These are phyloP conservation scores for Oemleria cerasiformis DNA, from an alignment of 306 rosid species.

Conservation along the genomic window DNA sequence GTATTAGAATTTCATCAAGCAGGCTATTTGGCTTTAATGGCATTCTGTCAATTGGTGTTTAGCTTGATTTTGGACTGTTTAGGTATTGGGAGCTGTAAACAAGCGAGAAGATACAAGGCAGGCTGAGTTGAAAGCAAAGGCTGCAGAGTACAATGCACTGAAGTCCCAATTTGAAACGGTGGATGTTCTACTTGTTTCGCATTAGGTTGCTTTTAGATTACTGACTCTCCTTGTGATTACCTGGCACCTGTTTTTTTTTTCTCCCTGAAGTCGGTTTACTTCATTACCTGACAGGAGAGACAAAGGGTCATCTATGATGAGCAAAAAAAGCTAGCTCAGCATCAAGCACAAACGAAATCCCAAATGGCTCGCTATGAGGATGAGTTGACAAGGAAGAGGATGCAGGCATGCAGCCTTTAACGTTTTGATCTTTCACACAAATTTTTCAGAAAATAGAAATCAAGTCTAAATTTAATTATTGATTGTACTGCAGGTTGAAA, in stretches of 20 bases:
- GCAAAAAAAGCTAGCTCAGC: slow-evolving; percentile 88
- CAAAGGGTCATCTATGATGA: slow-evolving; percentile 88
- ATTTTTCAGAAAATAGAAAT: neutral
- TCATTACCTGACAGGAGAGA: slow-evolving; percentile 63
- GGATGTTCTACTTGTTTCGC: slow-evolving; percentile 20
- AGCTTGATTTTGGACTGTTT: neutral
- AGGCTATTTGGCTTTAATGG: neutral
- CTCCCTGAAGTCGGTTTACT: neutral
- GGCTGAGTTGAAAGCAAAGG: slow-evolving; percentile 61
- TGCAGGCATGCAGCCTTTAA: slow-evolving; percentile 60
- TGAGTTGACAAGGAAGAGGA: slow-evolving; percentile 86
- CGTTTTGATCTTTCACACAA: slow-evolving; percentile 6
- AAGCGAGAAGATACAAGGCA: slow-evolving; percentile 83
- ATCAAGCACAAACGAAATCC: slow-evolving; percentile 88
- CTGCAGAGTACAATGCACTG: slow-evolving; percentile 64
- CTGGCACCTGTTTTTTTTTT: neutral
- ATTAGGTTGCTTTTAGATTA: neutral
- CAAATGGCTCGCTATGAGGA: slow-evolving; percentile 92
- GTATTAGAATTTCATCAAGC: neutral
- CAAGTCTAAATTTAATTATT: neutral
- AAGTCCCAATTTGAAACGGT: slow-evolving; percentile 83
- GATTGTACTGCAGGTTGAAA: slow-evolving; percentile 61
- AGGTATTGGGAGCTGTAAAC: slow-evolving; percentile 65
- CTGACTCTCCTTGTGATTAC: neutral
- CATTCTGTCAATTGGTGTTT: neutral